Conservation (phyloP, 2,329 filamentous ascomycete genomes). For the Aspergillus sp. region DNA sequence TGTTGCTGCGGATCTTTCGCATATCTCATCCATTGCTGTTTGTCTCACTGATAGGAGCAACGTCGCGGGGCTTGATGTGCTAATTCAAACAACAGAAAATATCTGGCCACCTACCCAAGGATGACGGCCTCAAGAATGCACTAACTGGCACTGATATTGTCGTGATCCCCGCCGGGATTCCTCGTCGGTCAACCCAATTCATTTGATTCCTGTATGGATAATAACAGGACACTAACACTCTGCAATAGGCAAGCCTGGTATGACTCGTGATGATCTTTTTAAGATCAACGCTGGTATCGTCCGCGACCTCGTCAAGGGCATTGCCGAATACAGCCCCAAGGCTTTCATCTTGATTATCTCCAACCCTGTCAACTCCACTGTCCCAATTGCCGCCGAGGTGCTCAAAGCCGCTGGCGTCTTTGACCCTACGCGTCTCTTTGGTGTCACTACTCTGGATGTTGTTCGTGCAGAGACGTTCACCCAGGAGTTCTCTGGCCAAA, state of each 20-base stretch:
- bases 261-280: constrained; percentile 99
- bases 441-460: constrained; percentile 97
- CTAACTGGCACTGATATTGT: constrained; percentile 94
- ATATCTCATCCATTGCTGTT: constrained; percentile 89
- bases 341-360: constrained; percentile 96
- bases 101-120: constrained; percentile 82
- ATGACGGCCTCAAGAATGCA: constrained; percentile 79
- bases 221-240: constrained; percentile 11
- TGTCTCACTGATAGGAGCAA: constrained; percentile 39
- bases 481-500: constrained; percentile 77
- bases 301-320: constrained; percentile 84
- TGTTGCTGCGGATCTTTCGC: constrained; percentile 92
- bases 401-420: constrained; percentile 92
- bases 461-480: constrained; percentile 98
- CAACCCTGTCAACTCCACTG: constrained; percentile 99
- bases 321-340: constrained; percentile 85
- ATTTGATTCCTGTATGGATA: background rate
- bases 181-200: constrained; percentile 63
- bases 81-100: constrained; percentile 61
- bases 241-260: constrained; percentile 85
- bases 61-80: constrained; percentile 3
- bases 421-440: constrained; percentile 92
- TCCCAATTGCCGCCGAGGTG: constrained; percentile 95
- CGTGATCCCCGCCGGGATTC: constrained; percentile 96
- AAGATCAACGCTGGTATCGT: constrained; percentile 99